Base-by-base conservation (phyloP, 352 stramenopile species). In the Elongisporangium senticosum region DNA sequence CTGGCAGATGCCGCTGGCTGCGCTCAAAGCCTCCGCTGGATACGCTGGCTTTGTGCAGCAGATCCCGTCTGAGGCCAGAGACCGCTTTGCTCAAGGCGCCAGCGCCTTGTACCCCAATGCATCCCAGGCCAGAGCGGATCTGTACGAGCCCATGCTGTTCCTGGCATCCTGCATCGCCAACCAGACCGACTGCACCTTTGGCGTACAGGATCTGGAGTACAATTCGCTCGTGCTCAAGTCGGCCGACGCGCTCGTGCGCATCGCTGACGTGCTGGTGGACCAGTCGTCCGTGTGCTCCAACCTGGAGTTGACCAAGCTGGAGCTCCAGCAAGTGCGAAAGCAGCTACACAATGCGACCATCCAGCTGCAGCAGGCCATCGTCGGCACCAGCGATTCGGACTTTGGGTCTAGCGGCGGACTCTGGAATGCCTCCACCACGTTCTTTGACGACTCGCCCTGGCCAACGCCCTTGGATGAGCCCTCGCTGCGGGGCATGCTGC, bases 101-200 rank as follows among this genome's bases (percentile, higher is more conserved):
- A 6, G 53, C 10, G 52, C 37, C 4, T 62, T 75, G 3, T 48
- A 86, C 6, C 75, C 72, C 48, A 49, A 58, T 17, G 20, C 54
- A 48, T 54, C 79, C 21, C 61, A 70, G 11, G 70, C 70, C n/a
- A 47, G 91, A 8, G 40, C 72, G 1, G 72, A 88, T 37, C 49
- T 89, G n/a, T 95, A 89, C 57, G 75, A 95, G 53, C 85, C 85
- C 3, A 90, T 95, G 75, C 61, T 93, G 24, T 95, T 87, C 69
- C 55, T 95, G 15, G 83, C 83, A 21, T 69, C 65, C 8, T 55
- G 21, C 17, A 52, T 55, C 49, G 28, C 20, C 17, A 53, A 40
- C 24, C 56, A 71, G 21, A 26, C 57, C 50, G 51, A 21, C 58
- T 60, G 4, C 4, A 26, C 28, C 2, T 82, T 93, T 39, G 59